Evolutionary conservation across 805 yeast species (phyloP), one percentile per base, ranked within the genome.

Genomic region (Yamadazyma phyllophila): DNA sequence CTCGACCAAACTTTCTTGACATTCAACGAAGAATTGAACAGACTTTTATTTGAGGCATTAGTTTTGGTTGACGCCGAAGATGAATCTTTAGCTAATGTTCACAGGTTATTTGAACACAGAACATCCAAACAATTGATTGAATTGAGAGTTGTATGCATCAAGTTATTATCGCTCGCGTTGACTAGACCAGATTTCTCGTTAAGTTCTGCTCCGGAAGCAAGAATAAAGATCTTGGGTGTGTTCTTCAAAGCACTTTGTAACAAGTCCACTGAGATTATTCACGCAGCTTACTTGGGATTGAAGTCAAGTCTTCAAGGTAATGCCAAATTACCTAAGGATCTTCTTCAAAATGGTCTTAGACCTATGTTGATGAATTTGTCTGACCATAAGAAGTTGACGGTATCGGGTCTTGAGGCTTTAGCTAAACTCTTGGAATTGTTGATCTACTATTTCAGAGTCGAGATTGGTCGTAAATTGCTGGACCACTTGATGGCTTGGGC

Each of bases 401-500:
- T 88, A 1, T 78, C 88, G 1, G 97, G 97, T 1, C 71, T 94
- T 14, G 96, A 92, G 58, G 97, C 98, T 0, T 71, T 94, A 16
- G 95, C 97, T 0, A 73, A 95, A 36, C 72, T 94, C 27, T 72
- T 94, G 35, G 97, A 92, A 58, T 71, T 95, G 16, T 71, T 94
- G 53, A 90, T 92, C 30, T 88, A 95, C 3, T 92, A 94, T 58
- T 94, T 94, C 74, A 86, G 95, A 61, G 97, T 95, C 14, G 99
- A 94, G 62, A 92, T 94, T 53, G 99, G 99, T 27, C 78, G 90
- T 41, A 94, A 94, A 57, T 68, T 94, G 42, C 74, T 95, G 27
- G 98, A 94, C 59, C 99, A 94, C 65, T 72, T 94, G 52, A 85
- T 84, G 78, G 96, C 97, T 0, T 91, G 97, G 96, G 96, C 97